Evolutionary conservation across 116 monocot species (phyloP), one percentile per base, ranked within the genome.

Genomic region (Trichopus zeylanicus): DNA sequence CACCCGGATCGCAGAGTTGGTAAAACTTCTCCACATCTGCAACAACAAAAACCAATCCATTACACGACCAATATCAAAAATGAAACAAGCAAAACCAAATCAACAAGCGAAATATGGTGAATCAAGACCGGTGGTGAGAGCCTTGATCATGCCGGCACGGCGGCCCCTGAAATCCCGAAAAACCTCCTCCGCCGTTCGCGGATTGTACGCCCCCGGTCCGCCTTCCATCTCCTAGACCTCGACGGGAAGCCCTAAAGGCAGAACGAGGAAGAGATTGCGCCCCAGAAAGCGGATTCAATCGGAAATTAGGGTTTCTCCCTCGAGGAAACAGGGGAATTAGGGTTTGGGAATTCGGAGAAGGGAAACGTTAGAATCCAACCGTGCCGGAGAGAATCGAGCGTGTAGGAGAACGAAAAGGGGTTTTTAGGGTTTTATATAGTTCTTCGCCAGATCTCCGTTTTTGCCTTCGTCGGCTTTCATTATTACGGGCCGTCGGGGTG

Each of bases 121-220:
- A 35, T 11, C 5, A 13, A 32, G 0, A 78, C 78, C 78, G 13
- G 72, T 67, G 46, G 78, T 78, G 63, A 78, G 78, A 10, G 78
- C 78, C 38, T 68, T 72, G 51, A 78, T 59, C 60, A 78, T 29
- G 51, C 77, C 77, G 30, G 67, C 67, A 4, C 77, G 61, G 26
- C 77, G 64, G 6, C 77, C 77, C 26, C 71, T 27, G 72, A 77
- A 77, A 27, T 77, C 78, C 61, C 62, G 47, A 72, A 72, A 78
- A 8, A 78, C 78, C 52, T 78, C 78, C 67, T 72, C 78, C 30
- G 63, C 60, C 26, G 71, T 72, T 13, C 67, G 55, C n/a, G 78
- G 67, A 26, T 72, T 78, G 67, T 72, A 78, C 31, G 66, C 32
- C 25, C 39, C 42, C 31, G 69, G 31, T 22, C 31, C 69, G 22